Conservation (phyloP, 495 filamentous ascomycete species). For the Penicillium canescens region DNA sequence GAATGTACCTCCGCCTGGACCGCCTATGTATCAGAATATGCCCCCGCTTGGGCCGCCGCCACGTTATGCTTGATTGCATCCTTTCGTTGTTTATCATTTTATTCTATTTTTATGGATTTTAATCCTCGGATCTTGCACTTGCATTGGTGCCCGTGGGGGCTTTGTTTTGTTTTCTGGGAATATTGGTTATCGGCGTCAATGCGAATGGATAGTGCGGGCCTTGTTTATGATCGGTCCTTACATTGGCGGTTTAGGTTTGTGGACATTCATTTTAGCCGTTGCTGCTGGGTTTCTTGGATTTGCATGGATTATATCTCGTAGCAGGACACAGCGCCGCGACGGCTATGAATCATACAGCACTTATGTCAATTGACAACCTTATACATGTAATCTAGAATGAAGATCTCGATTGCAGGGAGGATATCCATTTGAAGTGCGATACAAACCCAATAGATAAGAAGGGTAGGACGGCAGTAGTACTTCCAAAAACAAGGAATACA, state of each 20-base stretch:
- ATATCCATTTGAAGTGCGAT: constrained; percentile 1
- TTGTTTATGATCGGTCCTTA: background rate
- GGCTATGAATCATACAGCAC: background rate
- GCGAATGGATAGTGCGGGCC: background rate
- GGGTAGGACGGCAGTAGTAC: constrained; percentile 2
- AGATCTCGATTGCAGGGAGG: background rate
- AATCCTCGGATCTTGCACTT: background rate
- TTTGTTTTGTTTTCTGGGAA: background rate
- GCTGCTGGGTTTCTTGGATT: background rate
- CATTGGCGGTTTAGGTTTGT: background rate
- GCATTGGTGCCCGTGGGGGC: background rate
- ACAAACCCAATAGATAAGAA: constrained; percentile 3
- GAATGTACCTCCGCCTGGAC: constrained; percentile 26
- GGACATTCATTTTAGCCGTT: background rate
- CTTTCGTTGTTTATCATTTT: constrained; percentile 2
- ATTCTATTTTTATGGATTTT: background rate
- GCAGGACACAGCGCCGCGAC: background rate
- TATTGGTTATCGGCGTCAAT: constrained; percentile 8
- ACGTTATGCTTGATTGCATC: constrained; percentile 17
- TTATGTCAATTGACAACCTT: no score
- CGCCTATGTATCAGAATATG: constrained; percentile 24
- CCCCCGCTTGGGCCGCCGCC: constrained; percentile 20
- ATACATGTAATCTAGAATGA: no score
- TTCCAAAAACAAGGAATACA: constrained; percentile 9
- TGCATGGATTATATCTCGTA: background rate